Evolutionary conservation across 306 rosid genomes (phyloP), one percentile per base, ranked within the genome.

Genomic region (Aeschynomene evenia): DNA sequence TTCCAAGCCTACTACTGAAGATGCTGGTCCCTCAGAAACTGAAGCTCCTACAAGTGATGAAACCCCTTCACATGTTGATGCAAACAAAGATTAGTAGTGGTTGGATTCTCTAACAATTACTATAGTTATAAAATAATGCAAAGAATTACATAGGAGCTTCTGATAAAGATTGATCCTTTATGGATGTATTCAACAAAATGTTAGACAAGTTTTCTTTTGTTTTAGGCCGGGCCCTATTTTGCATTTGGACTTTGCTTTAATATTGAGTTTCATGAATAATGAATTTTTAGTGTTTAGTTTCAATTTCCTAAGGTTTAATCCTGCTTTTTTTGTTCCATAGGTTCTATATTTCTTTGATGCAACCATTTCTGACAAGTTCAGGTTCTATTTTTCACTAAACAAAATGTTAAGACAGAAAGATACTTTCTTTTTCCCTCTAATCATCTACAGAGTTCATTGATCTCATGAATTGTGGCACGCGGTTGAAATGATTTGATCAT

Each of bases 1-100:
- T n/a, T 64, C 77, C 22, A 77, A 79, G 40, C 73, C 88, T 28
- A 63, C 64, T 7, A 62, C 64, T 7, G 90, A 86, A 81, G 90
- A 63, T n/a, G 78, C 68, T 19, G 71, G 62, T 42, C 84, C 85
- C 54, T 84, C 87, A 1, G 91, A 83, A 79, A 77, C 50, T 7
- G 71, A 82, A 22, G 82, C 70, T 58, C 84, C 73, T 67, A 85
- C 76, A 68, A 72, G 71, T 2, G 96, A 85, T 58, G 92, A 85
- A 73, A 65, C 74, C 34, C 80, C 83, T 26, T 61, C 73, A 66
- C 52, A 19, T 60, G 84, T 66, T 63, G 83, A 72, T 26, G 86
- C 78, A 9, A 55, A 69, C 21, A 51, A 71, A 70, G 86, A 81
- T 77, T 76, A 73, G 18, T 8, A 21, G 18, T n/a, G 3, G 72